These are phyloP conservation scores for Magnusiomyces ingens DNA, from an alignment of 1,139 yeast species.

Conservation along the genomic window DNA sequence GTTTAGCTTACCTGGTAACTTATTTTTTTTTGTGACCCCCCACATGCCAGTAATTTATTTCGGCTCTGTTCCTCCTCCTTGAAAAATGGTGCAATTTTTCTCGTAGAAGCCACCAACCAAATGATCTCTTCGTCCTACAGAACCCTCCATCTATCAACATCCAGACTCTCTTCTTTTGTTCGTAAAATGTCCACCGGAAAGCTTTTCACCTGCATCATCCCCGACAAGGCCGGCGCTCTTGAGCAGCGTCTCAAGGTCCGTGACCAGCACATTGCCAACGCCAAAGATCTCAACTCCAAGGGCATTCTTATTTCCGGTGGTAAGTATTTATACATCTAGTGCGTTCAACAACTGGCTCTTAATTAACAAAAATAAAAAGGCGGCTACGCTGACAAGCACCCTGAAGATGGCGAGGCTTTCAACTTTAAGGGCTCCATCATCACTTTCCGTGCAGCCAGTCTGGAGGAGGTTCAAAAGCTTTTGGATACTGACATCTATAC, in stretches of 20 bases:
- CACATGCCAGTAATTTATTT: too few relatives aligned
- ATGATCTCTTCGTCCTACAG: too few relatives aligned
- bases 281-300: constrained; percentile 44
- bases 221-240: neutral
- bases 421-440: constrained; percentile 66
- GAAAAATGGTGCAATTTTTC: too few relatives aligned
- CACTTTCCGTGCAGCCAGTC: constrained; percentile 55
- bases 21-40: too few relatives aligned
- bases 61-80: too few relatives aligned
- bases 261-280: constrained; percentile 50
- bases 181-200: too few relatives aligned
- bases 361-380: constrained; percentile 39
- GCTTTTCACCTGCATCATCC: constrained; percentile 4
- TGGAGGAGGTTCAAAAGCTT: constrained; percentile 56
- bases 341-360: constrained; percentile 42
- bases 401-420: constrained; percentile 37
- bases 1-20: too few relatives aligned
- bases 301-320: constrained; percentile 63
- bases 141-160: too few relatives aligned
- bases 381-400: constrained; percentile 33
- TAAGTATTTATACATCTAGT: constrained; percentile 40
- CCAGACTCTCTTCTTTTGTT: too few relatives aligned
- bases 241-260: constrained; percentile 39
- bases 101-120: too few relatives aligned
- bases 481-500: constrained; percentile 60